Evolutionary conservation across 2,329 filamentous ascomycete species (phyloP).

Genomic region (Chrysoporthe puriensis): DNA sequence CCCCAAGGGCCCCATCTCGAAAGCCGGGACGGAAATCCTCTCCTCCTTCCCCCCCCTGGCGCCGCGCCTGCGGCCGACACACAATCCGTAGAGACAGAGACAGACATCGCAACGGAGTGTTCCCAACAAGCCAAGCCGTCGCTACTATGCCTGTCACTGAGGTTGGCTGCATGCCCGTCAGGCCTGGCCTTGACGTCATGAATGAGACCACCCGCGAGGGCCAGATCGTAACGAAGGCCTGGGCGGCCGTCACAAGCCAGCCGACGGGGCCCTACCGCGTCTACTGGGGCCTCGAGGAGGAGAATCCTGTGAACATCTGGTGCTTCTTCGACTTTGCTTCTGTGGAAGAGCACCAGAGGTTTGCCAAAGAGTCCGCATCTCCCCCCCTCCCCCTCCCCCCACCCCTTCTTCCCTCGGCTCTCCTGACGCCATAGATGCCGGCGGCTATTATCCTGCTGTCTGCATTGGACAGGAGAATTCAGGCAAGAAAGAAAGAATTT

Average conservation of each 20-base stretch:
- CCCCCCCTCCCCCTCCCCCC: no score
- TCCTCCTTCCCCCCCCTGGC: no score
- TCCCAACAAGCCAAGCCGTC: background rate
- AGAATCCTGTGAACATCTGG: conserved; percentile 32
- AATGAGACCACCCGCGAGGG: conserved; percentile 31
- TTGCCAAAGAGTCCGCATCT: conserved; percentile 30
- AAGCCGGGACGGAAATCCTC: no score
- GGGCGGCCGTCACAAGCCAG: conserved; percentile 23
- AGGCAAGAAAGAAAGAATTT: background rate
- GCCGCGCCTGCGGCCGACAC: no score
- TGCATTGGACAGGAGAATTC: background rate
- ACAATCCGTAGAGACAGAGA: background rate
- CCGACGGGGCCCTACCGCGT: conserved; percentile 31
- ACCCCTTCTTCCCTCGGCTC: background rate
- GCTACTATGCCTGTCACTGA: conserved; percentile 31
- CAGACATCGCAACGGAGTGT: no score
- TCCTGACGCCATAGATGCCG: background rate
- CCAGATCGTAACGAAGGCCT: conserved; percentile 26
- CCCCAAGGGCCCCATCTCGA: no score
- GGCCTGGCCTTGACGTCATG: conserved; percentile 31
- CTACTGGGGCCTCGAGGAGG: conserved; percentile 32
- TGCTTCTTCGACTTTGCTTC: conserved; percentile 36
- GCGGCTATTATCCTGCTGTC: background rate
- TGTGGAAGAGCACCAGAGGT: conserved; percentile 33
- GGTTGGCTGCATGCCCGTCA: conserved; percentile 31